Base-by-base conservation (phyloP, 2,329 filamentous ascomycete genomes). In the Microdochium paspali region DNA sequence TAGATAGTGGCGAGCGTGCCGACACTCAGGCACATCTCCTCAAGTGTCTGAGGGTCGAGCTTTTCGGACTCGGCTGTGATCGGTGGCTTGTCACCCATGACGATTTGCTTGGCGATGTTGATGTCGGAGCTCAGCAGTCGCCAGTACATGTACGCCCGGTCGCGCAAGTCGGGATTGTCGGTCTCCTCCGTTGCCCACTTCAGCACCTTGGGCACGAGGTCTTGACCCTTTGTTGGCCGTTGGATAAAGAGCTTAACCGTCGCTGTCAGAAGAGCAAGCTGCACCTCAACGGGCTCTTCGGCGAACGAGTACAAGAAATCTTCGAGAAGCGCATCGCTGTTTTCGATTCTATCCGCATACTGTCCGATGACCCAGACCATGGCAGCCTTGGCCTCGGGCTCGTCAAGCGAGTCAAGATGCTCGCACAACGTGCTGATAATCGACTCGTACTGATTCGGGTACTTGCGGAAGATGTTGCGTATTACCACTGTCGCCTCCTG, bases 331-430 rank as follows among this genome's bases (percentile, higher is more conserved):
- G 85, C 87, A 57, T 97, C 93, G 15, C 88, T 93, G 65, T 98
- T 97, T 63, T 98, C 93, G 57, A 98, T 98, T 42, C 93, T 85
- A 61, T 94, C 90, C 10, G 93, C 93, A 59, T 98, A 98, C 64
- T 98, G 89, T 2, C 93, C 93, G 62, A 98, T 98, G 30, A 98
- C 93, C 93, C 93, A 98, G 42, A 98, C 93, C 82, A 98, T 95
- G 49, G 93, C 93, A 2, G 93, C 90, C 65, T 98, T 98, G 43
- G 93, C 93, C 66, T 98, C 93, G 2, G 93, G 91, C 64, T 98
- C 93, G 64, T 98, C 93, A 44, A 98, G 73, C 3, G 90, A 95
- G 66, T 98, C 93, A 23, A 98, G 80, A 58, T 98, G 91, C 63
- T 96, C 90, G 68, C 94, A 97, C 0, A 98, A 76, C 1, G 90